Base-by-base conservation (phyloP, 2,329 filamentous ascomycete genomes). In the Cladosporium colombiae region DNA sequence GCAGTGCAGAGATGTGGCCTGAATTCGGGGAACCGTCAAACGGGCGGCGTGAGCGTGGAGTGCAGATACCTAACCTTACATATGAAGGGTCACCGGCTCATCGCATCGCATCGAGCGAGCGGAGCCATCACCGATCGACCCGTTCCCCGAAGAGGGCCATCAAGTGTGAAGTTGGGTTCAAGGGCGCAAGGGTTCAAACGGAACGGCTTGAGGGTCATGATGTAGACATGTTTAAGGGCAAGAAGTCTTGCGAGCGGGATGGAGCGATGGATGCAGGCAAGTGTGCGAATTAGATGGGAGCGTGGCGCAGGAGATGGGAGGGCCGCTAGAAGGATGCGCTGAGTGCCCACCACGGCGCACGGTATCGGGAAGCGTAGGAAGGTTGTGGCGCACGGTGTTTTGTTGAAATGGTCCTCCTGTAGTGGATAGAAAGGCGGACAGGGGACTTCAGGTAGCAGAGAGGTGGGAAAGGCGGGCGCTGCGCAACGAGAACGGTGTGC, bases 91-190 rank as follows among this genome's bases (percentile, higher is more conserved):
- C 25, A 27, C 7, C 14, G 21, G 27, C 27, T 29, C 46, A 25
- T 27, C 23, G 21, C 49, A 25, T 10, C 27, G 16, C 50, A 29
- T 35, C 33, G 33, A 29, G 7, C 27, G 25, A 53, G 50, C 50
- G 52, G 52, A 55, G 52, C 27, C 27, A 55, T 55, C 52, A 55
- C 52, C 52, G 52, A 55, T 16, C 27, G 52, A 55, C 25, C 27
- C 29, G 29, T 21, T 27, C 29, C 29, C 33, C 33, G 33, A 14
- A 35, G 33, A 8, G 2, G 7, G 29, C 37, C 40, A 46, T 10
- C 40, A 18, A 46, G n/a, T 46, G 8, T 21, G 40, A 46, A 46
- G n/a, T 21, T 21, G 40, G 10, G n/a, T 46, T 46, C 40, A 21
- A 46, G 40, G 40, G n/a, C 23, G n/a, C 40, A 46, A 46, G 40